Base-by-base conservation (phyloP, 805 yeast genomes). In the Komagataella ulmi region DNA sequence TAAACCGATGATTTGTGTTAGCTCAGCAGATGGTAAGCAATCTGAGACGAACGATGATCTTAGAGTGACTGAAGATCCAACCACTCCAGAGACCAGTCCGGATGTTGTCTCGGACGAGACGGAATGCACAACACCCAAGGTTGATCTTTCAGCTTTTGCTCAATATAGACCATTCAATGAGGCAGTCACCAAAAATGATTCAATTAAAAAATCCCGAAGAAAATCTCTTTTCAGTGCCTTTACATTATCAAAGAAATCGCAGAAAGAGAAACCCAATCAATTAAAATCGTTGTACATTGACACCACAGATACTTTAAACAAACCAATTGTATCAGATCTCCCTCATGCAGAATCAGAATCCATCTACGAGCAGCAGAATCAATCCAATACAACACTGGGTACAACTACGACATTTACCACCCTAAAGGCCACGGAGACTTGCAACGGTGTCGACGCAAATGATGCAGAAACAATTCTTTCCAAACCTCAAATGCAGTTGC, bases 211-310 rank as follows among this genome's bases (percentile, higher is more conserved):
- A 43, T 56, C 55, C 46, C 55, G 57, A 53, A 55, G 63, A 50
- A 58, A 58, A 48, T 63, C 69, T 1, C 53, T 67, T 8, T 61
- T 65, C 54, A 57, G 57, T 43, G 49, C 59, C 3, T 51, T 65
- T n/a, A 56, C 60, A 2, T 50, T 50, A 17, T 21, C 17, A 12
- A 50, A 47, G 49, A 50, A 50, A 47, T 24, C 24, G 12, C 50
- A 40, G 30, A 24, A 36, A 17, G 17, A 18, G 43, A 21, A 17
- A n/a, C 19, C 36, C 30, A 46, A n/a, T 21, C 48, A 30, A 14
- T 10, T 30, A 14, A 8, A 30, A 30, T 30, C 40, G 6, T 14
- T 30, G 40, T 30, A 30, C 6, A 10, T 30, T 30, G 40, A 30
- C 40, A 30, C n/a, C 40, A 30, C 40, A 30, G 40, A 30, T 30